These are phyloP conservation scores for Bretziella fagacearum DNA, from an alignment of 2,329 filamentous ascomycete genomes.

Conservation along the genomic window DNA sequence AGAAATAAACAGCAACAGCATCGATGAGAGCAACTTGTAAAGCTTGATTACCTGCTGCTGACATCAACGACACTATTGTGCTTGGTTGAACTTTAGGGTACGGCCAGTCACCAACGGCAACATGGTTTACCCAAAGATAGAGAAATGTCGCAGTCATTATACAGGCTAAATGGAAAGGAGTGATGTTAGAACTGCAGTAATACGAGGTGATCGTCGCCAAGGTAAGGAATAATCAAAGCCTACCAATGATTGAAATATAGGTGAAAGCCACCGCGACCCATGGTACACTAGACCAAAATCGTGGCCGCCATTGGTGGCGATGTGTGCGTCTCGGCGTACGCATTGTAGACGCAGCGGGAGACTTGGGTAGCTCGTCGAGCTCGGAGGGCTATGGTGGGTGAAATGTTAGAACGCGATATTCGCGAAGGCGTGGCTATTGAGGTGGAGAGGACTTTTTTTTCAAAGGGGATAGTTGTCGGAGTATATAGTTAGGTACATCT, in stretches of 20 bases:
- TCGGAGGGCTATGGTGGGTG: not conserved
- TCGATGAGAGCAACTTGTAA: constrained; percentile 11
- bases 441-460: not conserved
- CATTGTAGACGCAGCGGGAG: not conserved
- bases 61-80: constrained; percentile 13
- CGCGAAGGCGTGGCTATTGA: not conserved
- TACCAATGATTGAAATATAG: constrained; percentile 12
- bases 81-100: constrained; percentile 11
- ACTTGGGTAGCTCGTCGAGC: not conserved
- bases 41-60: constrained; percentile 8
- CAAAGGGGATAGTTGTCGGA: not conserved
- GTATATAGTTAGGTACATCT: not conserved
- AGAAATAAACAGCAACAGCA: constrained; percentile 14
- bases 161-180: not conserved
- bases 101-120: constrained; percentile 12
- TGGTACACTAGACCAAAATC: constrained; percentile 13
- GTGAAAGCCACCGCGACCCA: constrained; percentile 12
- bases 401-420: not conserved
- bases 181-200: too few relatives aligned
- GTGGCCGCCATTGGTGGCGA: constrained; percentile 11
- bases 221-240: not conserved
- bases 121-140: constrained; percentile 11
- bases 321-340: constrained; percentile 8
- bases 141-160: constrained; percentile 11
- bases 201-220: too few relatives aligned